Base-by-base conservation (phyloP, 495 filamentous ascomycete species). In the Articulospora tetracladia region DNA sequence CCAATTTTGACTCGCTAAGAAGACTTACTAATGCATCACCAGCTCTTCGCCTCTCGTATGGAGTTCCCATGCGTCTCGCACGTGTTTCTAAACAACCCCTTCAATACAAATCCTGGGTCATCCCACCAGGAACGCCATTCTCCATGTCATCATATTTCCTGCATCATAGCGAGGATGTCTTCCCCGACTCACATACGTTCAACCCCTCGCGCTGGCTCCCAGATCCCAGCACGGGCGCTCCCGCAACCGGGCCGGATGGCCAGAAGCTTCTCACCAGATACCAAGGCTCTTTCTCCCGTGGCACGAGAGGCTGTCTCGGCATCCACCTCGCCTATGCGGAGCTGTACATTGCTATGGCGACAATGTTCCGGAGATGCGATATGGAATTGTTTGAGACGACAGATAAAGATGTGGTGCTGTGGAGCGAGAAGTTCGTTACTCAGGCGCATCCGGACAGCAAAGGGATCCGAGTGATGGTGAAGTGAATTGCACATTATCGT, bases 171-270 rank as follows among this genome's bases (percentile, higher is more conserved):
- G 60, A 76, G 25, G 62, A 60, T 1, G 65, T 82, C 39, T 86
- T 82, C 60, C 75, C 79, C 0, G 60, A 80, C 10, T 75, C 81
- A 0, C 59, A 74, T 3, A 62, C 61, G 17, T 85, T 82, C 61
- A 57, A 70, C 15, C 83, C 83, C 0, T 74, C 79, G 20, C 74
- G 82, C 23, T 86, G 79, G 78, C 65, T 81, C 23, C 26, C 39
- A 25, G 48, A 46, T 22, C 27, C 53, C 4, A 3, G 41, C 13
- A 26, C 52, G 28, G 41, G 27, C 50, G n/a, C 17, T 0, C 47
- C 52, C 13, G 41, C 59, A 19, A 12, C 22, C 1, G 36, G 49
- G 6, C 55, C 61, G 1, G 55, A 55, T 27, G 63, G 54, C 19
- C 24, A 48, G 19, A 44, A 52, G 20, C 34, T 53, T 2, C 56